A percentile compares a stretch with the other conserved stretches of the same genome.
phyloP scores from a whole-genome alignment of 768 basidiomycete species.

The Kwoniella newhampshirensis region DNA sequence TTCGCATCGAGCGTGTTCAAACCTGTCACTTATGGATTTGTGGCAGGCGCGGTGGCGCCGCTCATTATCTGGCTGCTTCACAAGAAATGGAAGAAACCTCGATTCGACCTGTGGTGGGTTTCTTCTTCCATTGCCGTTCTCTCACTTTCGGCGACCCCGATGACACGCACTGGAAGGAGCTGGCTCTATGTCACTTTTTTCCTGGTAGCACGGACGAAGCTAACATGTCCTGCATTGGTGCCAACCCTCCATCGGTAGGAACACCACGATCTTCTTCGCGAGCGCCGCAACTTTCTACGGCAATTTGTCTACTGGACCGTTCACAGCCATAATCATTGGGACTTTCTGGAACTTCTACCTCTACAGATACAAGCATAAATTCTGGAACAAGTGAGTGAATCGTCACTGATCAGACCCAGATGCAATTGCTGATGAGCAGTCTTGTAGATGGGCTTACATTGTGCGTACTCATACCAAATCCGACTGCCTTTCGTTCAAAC shows the following conservation, averaged over 20 bases:
- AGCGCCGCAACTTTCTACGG: constrained; percentile 15
- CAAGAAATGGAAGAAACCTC: constrained; percentile 8
- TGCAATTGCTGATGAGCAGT: background rate
- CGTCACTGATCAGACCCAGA: no score
- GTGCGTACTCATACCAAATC: background rate
- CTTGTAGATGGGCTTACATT: constrained; percentile 8
- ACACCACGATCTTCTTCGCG: constrained; percentile 21
- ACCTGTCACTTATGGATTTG: constrained; percentile 18
- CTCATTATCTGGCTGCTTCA: constrained; percentile 17
- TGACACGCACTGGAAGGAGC: no score
- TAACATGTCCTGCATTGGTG: no score
- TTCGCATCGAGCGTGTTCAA: constrained; percentile 12
- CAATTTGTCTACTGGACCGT: constrained; percentile 17
- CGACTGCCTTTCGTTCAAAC: background rate
- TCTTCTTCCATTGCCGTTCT: no score
- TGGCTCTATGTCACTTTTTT: no score
- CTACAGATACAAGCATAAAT: constrained; percentile 9
- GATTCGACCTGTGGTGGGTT: constrained; percentile 11
- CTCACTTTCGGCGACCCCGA: no score
- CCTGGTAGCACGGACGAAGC: no score
- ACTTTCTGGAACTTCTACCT: constrained; percentile 19
- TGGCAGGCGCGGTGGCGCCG: constrained; percentile 12
- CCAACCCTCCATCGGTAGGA: no score
- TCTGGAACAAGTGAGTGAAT: constrained; percentile 21
- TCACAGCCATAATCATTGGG: constrained; percentile 13